Evolutionary conservation across 345 rosid genomes (phyloP), one percentile per base, ranked within the genome.

Genomic region (Schrenkiella parvula): DNA sequence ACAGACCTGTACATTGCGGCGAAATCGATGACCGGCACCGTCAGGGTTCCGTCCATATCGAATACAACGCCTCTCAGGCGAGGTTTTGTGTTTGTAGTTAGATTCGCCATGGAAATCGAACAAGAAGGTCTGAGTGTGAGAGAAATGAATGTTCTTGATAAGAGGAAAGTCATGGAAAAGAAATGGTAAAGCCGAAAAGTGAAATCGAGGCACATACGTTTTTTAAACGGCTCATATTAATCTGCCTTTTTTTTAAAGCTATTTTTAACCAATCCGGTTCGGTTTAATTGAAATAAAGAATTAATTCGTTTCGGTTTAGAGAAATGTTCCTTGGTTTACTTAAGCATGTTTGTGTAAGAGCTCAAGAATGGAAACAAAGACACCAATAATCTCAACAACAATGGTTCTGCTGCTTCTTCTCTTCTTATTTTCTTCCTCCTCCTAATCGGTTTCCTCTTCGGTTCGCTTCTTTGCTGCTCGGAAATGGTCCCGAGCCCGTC

Each of bases 11-110:
- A 88, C 98, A 93, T 93, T 70, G 96, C 84, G 0, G 91, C 75
- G 81, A 93, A 93, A 71, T 93, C 96, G 73, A 93, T 93, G 50
- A 73, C 91, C n/a, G 97, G 97, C 48, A 91, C 89, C 22, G 95
- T 93, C 47, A 93, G 82, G 70, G 98, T 92, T 26, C 96, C 92
- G 74, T 92, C 98, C 95, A 89, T 87, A 74, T 89, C 89, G 78
- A 89, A 89, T 8, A 89, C 88, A 44, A 89, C 81, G 14, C 95
- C 89, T 37, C 88, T 79, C 5, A 85, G 80, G 34, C 86, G 89
- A 32, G 87, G 1, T 73, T 81, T 83, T 17, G 82, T n/a, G 37
- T 74, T 46, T 5, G 55, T 61, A 10, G 74, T 26, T 3, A 48
- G 12, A 67, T 42, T 66, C 6, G 80, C 74, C 69, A 73, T 50